A percentile compares a stretch with the other conserved stretches of the same genome.
Conservation (phyloP, 805 yeast species). For the Phaffomyces opuntiae region DNA sequence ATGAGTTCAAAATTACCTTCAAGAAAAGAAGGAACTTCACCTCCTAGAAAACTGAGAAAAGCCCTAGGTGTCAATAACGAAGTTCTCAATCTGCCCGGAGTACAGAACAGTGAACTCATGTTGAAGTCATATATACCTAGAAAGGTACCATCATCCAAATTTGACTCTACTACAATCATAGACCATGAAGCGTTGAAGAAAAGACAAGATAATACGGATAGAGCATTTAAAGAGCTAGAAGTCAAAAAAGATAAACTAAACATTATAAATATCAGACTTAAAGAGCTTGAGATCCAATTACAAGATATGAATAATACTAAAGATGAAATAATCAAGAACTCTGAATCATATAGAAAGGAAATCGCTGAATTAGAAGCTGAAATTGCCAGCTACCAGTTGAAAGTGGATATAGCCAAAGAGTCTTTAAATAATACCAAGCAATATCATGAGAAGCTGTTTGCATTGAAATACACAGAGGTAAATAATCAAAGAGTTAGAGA, state of each 20-base stretch:
- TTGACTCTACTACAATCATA: not conserved
- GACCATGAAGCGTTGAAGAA: constrained; percentile 11
- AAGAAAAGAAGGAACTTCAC: constrained; percentile 10
- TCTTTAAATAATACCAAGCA: not conserved
- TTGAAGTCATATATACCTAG: not conserved
- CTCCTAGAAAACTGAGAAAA: constrained; percentile 20
- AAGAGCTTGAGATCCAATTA: not conserved
- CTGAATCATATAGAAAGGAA: not conserved
- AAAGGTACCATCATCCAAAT: not conserved
- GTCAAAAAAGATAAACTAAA: not conserved
- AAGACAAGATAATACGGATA: constrained; percentile 5
- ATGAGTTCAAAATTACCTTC: constrained; percentile 11
- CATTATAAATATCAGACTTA: not conserved
- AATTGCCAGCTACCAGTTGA: too few relatives aligned
- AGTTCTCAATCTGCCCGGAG: constrained; percentile 16
- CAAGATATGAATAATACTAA: not conserved
- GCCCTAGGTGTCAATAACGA: constrained; percentile 15
- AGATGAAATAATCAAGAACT: not conserved
- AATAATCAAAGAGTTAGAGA: constrained; percentile 14
- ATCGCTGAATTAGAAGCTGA: not conserved
- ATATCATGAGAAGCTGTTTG: constrained; percentile 13
- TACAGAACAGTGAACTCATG: not conserved
- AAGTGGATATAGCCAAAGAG: too few relatives aligned
- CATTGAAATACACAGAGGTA: constrained; percentile 24
- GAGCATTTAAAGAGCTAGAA: not conserved